These are phyloP conservation scores for Magnaporthiopsis rhizophila DNA, from an alignment of 2,329 filamentous ascomycete species.

Conservation along the genomic window DNA sequence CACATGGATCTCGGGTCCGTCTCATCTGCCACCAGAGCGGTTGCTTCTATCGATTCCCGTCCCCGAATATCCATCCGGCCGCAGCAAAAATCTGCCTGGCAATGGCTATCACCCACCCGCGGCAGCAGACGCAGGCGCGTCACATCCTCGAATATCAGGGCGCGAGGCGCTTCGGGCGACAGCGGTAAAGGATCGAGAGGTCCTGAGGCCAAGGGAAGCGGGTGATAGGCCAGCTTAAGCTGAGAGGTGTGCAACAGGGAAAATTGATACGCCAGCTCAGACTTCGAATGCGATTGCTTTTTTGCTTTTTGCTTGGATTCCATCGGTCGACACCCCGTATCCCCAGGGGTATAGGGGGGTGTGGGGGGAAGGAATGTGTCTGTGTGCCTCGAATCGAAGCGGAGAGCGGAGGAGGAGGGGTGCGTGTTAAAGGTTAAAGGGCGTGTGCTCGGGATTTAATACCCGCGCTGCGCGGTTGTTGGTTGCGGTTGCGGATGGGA, in stretches of 20 bases:
- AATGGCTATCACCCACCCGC: no score
- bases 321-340: background rate
- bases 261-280: background rate
- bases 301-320: background rate
- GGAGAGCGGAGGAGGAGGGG: background rate
- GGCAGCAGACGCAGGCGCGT: background rate
- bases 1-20: background rate
- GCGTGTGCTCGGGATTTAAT: conserved; percentile 1
- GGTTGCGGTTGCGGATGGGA: background rate
- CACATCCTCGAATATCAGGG: background rate
- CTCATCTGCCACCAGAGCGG: background rate
- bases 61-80: background rate
- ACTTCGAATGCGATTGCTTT: background rate
- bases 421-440: background rate
- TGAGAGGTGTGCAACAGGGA: background rate
- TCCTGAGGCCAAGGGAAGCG: background rate
- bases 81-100: background rate
- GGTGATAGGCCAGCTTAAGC: background rate
- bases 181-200: background rate
- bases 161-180: background rate
- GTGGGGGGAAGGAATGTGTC: background rate
- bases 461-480: background rate
- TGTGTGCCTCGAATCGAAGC: background rate
- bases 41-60: background rate
- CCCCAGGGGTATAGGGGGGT: background rate